Percentiles rank a stretch among this genome's conserved stretches.
These are phyloP conservation scores for Pestalotiopsis sp. DNA, from an alignment of 2,329 filamentous ascomycete genomes.

Conservation along the genomic window DNA sequence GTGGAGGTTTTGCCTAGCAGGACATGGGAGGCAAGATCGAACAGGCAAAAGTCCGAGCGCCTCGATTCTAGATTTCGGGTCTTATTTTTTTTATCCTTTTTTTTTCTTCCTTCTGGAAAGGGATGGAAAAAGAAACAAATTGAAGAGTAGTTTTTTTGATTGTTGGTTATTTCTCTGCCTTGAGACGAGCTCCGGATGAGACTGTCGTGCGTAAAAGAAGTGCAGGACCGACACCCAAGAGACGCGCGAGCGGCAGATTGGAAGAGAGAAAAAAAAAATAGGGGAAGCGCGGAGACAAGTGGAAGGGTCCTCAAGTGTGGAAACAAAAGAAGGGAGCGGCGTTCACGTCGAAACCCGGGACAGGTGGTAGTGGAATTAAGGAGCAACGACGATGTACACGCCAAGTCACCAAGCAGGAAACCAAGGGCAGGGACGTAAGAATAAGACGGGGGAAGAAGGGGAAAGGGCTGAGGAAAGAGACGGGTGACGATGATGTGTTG, in stretches of 20 bases:
- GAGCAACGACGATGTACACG: conserved; percentile 13
- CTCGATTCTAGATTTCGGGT: neutral
- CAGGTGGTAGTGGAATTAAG: conserved; percentile 10
- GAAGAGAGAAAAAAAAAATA: conserved; percentile 2
- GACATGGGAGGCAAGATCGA: conserved; percentile 13
- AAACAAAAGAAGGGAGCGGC: conserved; percentile 16
- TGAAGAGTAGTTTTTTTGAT: neutral
- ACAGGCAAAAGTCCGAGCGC: conserved; percentile 6
- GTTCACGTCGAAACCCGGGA: conserved; percentile 2
- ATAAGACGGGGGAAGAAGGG: conserved; percentile 8
- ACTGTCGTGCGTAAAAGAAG: neutral
- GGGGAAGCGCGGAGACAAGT: conserved; percentile 8
- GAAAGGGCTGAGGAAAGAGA: conserved; percentile 14
- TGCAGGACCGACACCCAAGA: conserved; percentile 4
- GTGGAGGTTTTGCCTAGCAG: conserved; percentile 20
- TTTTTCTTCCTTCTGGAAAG: conserved; percentile 8
- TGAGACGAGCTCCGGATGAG: neutral
- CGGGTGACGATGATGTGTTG: conserved; percentile 13
- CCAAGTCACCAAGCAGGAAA: conserved; percentile 9
- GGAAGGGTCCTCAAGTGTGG: conserved; percentile 12
- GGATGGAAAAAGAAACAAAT: conserved; percentile 9
- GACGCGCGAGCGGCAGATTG: neutral
- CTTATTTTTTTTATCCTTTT: neutral
- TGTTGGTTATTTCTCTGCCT: conserved; percentile 1
- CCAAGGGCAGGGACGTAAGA: conserved; percentile 8